Evolutionary conservation across 169 alveolate species (phyloP), one percentile per base, ranked within the genome.

Genomic region (Plasmodium gaboni): DNA sequence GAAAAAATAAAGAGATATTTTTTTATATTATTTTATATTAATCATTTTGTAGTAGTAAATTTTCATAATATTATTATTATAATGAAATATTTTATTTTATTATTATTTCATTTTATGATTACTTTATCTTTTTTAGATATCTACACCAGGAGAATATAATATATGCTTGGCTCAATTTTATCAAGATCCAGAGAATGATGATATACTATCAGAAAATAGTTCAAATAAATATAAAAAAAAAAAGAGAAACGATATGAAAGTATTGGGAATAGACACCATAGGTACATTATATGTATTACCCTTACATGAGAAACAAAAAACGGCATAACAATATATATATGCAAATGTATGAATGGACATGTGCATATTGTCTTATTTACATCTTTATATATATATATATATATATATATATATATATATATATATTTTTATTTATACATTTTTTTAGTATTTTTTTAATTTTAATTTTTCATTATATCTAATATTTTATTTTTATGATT

Each of bases 201-300:
- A 73, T 15, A n/a, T 73, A n/a, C 48, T 73, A 46, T 9, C 73
- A 19, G 61, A 73, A 8, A 73, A 73, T 15, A 24, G 46, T 12
- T 55, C 87, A 10, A 73, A 50, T 22, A 73, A 50, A 22, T 38
- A 64, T 48, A 73, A 22, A 48, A 73, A 73, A 48, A 50, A 32
- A n/a, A 61, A n/a, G 17, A 73, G 57, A 22, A 73, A 50, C 15
- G 87, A 73, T 46, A 73, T 73, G 22, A 46, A 19, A 73, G 44
- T 73, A 9, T 38, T 73, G 26, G 87, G 73, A 38, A 59, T 73
- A 61, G 87, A 73, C 46, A 73, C 72, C 10, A 57, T 73, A 4
- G 87, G 87, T 6, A 17, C 87, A n/a, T 19, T 73, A 59, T 73
- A 59, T 17, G 87, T 73, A 22, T 63, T 73, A 24, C 87, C 87